Percentiles rank a stretch among this genome's conserved stretches.
Evolutionary conservation across 116 monocot species (phyloP).

Genomic region (Posidonia oceanica): DNA sequence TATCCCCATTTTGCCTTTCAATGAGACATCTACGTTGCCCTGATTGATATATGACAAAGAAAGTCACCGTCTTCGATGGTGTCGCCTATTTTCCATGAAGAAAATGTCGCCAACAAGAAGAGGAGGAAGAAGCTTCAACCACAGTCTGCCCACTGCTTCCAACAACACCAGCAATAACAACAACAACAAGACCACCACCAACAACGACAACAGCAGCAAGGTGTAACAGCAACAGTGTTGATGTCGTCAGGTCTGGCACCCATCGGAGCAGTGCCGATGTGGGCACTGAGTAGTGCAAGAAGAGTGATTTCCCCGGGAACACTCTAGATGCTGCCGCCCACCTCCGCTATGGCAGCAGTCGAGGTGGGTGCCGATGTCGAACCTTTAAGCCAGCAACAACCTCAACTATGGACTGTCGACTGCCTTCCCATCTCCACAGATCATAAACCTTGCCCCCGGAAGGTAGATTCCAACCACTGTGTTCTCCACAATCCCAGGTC

Average conservation of each 20-base stretch:
- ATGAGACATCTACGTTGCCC: no score
- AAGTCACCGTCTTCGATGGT: no score
- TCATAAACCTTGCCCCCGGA: conserved; percentile 16
- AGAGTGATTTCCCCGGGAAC: conserved; percentile 27
- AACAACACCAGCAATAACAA: no score
- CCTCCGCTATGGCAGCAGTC: not conserved
- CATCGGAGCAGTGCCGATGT: conserved; percentile 32
- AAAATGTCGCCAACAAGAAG: no score
- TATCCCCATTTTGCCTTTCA: no score
- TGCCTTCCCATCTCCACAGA: conserved; percentile 22
- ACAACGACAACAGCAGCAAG: conserved; percentile 5
- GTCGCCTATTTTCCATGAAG: no score
- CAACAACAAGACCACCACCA: no score
- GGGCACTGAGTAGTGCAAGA: conserved; percentile 22
- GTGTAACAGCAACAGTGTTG: conserved; percentile 8
- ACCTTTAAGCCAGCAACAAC: conserved; percentile 16
- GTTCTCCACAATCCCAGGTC: conserved; percentile 8
- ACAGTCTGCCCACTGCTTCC: no score
- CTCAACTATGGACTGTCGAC: conserved; percentile 7
- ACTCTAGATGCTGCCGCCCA: conserved; percentile 27
- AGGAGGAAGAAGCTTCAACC: no score
- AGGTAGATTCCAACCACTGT: conserved; percentile 9
- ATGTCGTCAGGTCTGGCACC: conserved; percentile 41
- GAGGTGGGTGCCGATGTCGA: conserved; percentile 1
- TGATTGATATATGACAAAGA: no score